Evolutionary conservation across 345 rosid genomes (phyloP).

Genomic region (Raphanus sativus): DNA sequence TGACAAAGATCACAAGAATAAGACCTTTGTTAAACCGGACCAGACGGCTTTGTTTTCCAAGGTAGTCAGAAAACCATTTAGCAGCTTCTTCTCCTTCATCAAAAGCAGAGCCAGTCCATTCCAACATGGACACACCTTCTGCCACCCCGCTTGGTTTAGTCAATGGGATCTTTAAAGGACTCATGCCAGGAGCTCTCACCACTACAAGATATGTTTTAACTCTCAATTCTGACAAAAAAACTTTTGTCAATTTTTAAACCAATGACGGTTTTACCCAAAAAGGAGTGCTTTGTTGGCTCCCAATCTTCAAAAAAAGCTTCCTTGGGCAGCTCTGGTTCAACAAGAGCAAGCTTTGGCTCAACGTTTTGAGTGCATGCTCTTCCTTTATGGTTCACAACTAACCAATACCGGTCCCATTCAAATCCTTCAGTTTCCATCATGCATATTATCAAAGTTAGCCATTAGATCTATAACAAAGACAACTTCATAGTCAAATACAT

Average conservation of each 20-base stretch:
- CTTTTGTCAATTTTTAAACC: neutral
- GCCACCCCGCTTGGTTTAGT: constrained; percentile 45
- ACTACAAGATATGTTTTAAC: constrained; percentile 36
- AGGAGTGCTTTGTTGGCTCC: constrained; percentile 60
- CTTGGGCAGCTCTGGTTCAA: constrained; percentile 52
- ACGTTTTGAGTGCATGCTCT: constrained; percentile 80
- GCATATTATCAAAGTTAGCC: neutral
- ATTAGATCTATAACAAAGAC: neutral
- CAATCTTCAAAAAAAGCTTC: constrained; percentile 70
- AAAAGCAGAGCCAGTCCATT: constrained; percentile 92
- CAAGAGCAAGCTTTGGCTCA: constrained; percentile 86
- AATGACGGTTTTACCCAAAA: constrained; percentile 50
- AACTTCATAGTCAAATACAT: neutral
- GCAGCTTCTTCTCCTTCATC: constrained; percentile 91
- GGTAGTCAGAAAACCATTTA: constrained; percentile 75
- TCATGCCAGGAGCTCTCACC: constrained; percentile 79
- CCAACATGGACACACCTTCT: constrained; percentile 75
- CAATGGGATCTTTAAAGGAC: constrained; percentile 54
- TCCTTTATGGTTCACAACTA: constrained; percentile 68
- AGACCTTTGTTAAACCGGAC: constrained; percentile 82
- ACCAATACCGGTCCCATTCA: constrained; percentile 88
- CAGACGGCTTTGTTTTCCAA: constrained; percentile 74
- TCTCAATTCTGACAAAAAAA: neutral
- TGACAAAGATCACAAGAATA: neutral
- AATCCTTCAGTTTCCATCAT: constrained; percentile 49